Evolutionary conservation across 1,139 yeast species (phyloP), one percentile per base, ranked within the genome.

Genomic region (Scheffersomyces parashehatae): DNA sequence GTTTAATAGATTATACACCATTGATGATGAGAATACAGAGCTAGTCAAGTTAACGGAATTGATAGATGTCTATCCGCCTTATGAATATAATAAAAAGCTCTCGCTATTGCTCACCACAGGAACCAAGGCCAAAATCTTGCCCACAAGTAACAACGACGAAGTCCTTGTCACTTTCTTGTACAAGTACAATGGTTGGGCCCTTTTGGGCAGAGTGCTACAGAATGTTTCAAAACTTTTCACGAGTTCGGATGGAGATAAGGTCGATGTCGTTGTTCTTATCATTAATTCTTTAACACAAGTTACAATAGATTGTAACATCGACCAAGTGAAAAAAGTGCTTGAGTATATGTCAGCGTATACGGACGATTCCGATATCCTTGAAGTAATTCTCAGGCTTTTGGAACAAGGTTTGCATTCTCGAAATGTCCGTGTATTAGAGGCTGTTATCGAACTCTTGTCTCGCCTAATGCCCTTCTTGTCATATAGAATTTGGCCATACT

Each of bases 141-240:
- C 88, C 1, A 64, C 80, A 2, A 56, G 70, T 2, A 58, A 58
- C 12, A 62, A 65, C 3, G 67, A 67, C 29, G 73, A 68, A 30
- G 75, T 82, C 5, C 73, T 88, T 35, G 85, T 86, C 1, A 77
- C 89, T 28, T 90, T 93, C 68, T 68, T 85, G 36, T 81, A 85
- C 59, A 75, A 77, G 5, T 89, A 83, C 58, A 87, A 83, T 58
- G 98, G 97, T 0, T 89, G 97, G 96, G 79, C 95, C 0, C 69
- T 87, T 35, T 55, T 91, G 30, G 97, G 97, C 1, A 76, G 96
- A 52, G 68, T 88, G 0, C 62, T 91, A 28, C 91, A 86, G 52
- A 85, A 84, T 51, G 60, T 84, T 7, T 70, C 83, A 29, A 68
- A 67, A 39, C 56, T 64, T 5, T 71, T 68, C 49, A 65, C 74